Percentiles rank a stretch among this genome's conserved stretches.
These are phyloP conservation scores for Eucalyptus cladocalyx DNA, from an alignment of 345 rosid species.

Conservation along the genomic window DNA sequence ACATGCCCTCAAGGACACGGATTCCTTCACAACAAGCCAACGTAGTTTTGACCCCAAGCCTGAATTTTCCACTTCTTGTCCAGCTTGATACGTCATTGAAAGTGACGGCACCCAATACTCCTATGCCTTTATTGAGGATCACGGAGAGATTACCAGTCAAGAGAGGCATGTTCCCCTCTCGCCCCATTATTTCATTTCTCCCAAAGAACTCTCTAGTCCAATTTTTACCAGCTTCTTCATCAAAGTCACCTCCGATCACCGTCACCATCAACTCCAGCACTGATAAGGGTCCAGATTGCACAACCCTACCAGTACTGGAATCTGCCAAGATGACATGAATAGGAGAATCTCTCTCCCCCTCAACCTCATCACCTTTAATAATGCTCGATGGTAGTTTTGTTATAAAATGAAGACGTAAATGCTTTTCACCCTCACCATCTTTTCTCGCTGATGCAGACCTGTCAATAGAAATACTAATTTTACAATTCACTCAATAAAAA, in stretches of 20 bases:
- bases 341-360: not conserved
- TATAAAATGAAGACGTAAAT: not conserved
- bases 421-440: not conserved
- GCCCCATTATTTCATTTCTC: not conserved
- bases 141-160: not conserved
- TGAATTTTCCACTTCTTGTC: too few species aligned
- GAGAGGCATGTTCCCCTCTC: not conserved
- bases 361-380: fast-evolving
- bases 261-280: not conserved
- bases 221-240: not conserved
- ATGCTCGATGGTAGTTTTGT: not conserved
- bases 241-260: not conserved
- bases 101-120: fast-evolving
- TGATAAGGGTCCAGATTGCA: not conserved
- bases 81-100: too few species aligned
- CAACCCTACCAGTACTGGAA: not conserved
- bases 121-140: too few species aligned
- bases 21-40: too few species aligned
- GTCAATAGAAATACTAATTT: too few species aligned
- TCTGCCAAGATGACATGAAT: not conserved
- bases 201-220: too few species aligned
- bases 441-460: not conserved
- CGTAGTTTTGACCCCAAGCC: too few species aligned
- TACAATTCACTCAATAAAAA: too few species aligned
- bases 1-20: too few species aligned